Evolutionary conservation across 2,329 filamentous ascomycete species (phyloP).

Genomic region (Microsporum ferrugineum): DNA sequence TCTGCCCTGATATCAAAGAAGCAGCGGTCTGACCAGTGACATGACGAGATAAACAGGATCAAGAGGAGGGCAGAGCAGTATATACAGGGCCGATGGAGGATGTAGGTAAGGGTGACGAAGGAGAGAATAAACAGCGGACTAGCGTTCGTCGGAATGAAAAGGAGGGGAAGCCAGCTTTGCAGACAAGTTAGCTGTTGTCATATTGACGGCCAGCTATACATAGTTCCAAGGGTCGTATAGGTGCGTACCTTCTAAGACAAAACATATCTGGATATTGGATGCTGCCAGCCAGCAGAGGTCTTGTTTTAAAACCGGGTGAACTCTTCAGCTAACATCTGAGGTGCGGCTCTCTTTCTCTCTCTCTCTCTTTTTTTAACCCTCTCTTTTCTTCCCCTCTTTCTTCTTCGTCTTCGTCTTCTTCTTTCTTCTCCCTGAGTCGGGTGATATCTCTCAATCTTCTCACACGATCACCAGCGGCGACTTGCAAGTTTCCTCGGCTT

Average conservation of each 20-base stretch:
- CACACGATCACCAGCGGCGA: background rate
- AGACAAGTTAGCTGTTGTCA: constrained; percentile 5
- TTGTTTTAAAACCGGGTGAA: background rate
- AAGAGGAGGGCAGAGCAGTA: constrained; percentile 95
- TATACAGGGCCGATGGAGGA: constrained; percentile 90
- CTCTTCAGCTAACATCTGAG: background rate
- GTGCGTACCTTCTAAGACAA: constrained; percentile 51
- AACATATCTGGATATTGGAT: constrained; percentile 38
- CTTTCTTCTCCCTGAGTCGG: background rate
- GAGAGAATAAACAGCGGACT: constrained; percentile 76
- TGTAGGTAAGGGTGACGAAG: constrained; percentile 87
- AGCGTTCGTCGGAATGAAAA: constrained; percentile 79
- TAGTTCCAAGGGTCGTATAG: background rate
- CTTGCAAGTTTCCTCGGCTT: background rate
- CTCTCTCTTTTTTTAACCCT: background rate
- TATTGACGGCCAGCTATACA: background rate
- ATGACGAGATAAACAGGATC: constrained; percentile 85
- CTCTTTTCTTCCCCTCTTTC: background rate
- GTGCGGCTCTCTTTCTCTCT: background rate
- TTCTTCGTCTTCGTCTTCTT: background rate
- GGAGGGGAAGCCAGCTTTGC: constrained; percentile 67
- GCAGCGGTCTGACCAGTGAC: constrained; percentile 77
- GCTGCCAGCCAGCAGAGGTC: background rate
- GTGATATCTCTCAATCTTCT: background rate
- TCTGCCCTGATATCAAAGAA: constrained; percentile 88